Conservation (phyloP, 2,329 filamentous ascomycete species). For the Aspergillus sp. region DNA sequence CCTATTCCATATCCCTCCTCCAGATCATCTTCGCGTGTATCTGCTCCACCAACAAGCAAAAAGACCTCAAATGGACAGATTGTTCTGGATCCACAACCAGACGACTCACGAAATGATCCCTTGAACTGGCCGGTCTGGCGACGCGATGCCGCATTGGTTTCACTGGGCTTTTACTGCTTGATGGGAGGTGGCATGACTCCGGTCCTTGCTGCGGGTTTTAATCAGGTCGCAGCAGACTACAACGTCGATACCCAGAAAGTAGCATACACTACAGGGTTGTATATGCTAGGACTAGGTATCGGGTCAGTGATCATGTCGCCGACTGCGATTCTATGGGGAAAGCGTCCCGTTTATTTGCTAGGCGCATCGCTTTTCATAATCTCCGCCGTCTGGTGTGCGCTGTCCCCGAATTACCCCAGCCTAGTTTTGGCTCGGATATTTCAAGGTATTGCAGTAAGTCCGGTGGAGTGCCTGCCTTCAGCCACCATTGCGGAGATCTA, state of each 20-base stretch:
- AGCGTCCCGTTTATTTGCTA: constrained; percentile 82
- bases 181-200: constrained; percentile 91
- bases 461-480: constrained; percentile 87
- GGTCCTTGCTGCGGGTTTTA: constrained; percentile 85
- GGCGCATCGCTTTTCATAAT: constrained; percentile 75
- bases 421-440: constrained; percentile 80
- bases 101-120: constrained; percentile 86
- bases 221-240: constrained; percentile 69
- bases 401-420: constrained; percentile 77
- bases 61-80: constrained; percentile 77
- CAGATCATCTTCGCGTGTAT: constrained; percentile 38
- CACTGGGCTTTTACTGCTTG: constrained; percentile 89
- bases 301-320: constrained; percentile 83
- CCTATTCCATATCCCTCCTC: constrained; percentile 45
- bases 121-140: constrained; percentile 87
- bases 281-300: constrained; percentile 89
- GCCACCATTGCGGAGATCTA: constrained; percentile 96
- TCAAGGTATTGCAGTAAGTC: constrained; percentile 83
- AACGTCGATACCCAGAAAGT: constrained; percentile 69
- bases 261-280: constrained; percentile 83
- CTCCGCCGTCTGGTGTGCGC: constrained; percentile 79
- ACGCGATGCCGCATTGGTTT: constrained; percentile 75
- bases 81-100: constrained; percentile 87
- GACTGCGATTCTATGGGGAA: constrained; percentile 87
- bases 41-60: constrained; percentile 56